phyloP scores from a whole-genome alignment of 345 rosid genomes.

The Pugionium cornutum region DNA sequence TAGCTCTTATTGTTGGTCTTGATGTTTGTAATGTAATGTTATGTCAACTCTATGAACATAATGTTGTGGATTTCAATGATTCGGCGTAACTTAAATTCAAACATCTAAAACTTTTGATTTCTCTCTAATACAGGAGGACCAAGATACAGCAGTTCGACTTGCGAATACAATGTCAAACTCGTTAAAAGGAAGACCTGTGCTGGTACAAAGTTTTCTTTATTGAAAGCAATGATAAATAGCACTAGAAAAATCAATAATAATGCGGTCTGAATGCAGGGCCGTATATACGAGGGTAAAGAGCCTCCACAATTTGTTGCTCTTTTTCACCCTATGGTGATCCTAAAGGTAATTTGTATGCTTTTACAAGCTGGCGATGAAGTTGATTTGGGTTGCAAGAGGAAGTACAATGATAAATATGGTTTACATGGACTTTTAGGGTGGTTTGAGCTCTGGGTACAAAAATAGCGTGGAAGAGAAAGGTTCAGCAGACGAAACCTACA shows the following conservation, averaged over 20 bases:
- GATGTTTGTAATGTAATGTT: neutral
- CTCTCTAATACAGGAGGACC: slow-evolving; percentile 71
- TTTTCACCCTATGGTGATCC: slow-evolving; percentile 85
- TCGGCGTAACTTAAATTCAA: neutral
- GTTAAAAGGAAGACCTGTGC: slow-evolving; percentile 88
- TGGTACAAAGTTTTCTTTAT: slow-evolving; percentile 52
- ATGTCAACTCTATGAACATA: slow-evolving; percentile 1
- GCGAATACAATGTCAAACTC: slow-evolving; percentile 79
- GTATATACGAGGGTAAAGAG: slow-evolving; percentile 88
- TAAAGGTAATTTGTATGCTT: slow-evolving; percentile 59
- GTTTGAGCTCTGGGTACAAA: slow-evolving; percentile 91
- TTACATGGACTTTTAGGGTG: slow-evolving; percentile 60
- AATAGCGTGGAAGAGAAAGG: slow-evolving; percentile 62
- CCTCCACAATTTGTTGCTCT: slow-evolving; percentile 93
- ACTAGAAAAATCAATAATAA: slow-evolving; percentile 14
- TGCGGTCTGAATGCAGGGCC: slow-evolving; percentile 58
- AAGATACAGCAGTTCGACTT: slow-evolving; percentile 67
- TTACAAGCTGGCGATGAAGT: slow-evolving; percentile 9
- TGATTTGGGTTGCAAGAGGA: slow-evolving; percentile 24
- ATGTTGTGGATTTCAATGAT: neutral
- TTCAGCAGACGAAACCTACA: slow-evolving; percentile 67
- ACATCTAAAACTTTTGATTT: slow-evolving; percentile 6
- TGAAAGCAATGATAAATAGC: slow-evolving; percentile 16
- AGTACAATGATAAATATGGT: slow-evolving; percentile 29
- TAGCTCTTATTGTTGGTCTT: neutral